phyloP scores from a whole-genome alignment of 2,329 filamentous ascomycete species.

The Seiridium cupressi region DNA sequence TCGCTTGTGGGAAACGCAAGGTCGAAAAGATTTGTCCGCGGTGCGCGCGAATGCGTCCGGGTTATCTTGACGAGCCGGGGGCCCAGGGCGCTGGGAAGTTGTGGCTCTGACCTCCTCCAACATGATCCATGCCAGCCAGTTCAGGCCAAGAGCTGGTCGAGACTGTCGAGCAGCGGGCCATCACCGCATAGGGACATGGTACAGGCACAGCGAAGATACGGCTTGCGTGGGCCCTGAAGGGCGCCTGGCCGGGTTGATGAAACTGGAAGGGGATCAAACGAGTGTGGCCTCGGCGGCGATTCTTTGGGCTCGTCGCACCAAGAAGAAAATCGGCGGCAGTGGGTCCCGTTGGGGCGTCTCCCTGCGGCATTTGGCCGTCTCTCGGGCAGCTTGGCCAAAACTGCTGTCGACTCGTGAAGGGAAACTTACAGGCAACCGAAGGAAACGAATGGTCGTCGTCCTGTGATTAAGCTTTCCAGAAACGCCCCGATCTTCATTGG shows the following conservation, averaged over 20 bases:
- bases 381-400: conserved; percentile 9
- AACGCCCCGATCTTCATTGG: background rate
- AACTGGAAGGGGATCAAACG: conserved; percentile 16
- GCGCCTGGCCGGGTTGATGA: conserved; percentile 14
- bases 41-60: background rate
- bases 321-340: background rate
- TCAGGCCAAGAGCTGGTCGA: background rate
- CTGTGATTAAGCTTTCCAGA: background rate
- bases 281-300: conserved; percentile 13
- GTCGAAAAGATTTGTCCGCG: background rate
- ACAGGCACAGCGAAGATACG: conserved; percentile 3
- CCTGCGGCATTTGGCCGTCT: background rate
- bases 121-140: background rate
- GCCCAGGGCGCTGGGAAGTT: background rate
- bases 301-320: conserved; percentile 8
- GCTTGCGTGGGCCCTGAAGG: conserved; percentile 7
- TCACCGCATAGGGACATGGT: background rate
- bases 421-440: background rate
- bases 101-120: background rate
- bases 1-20: background rate
- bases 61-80: background rate
- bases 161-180: background rate
- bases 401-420: background rate
- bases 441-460: background rate
- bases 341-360: background rate